Conservation (phyloP, 164 flowering plant species). For the Liquidambar formosana region DNA sequence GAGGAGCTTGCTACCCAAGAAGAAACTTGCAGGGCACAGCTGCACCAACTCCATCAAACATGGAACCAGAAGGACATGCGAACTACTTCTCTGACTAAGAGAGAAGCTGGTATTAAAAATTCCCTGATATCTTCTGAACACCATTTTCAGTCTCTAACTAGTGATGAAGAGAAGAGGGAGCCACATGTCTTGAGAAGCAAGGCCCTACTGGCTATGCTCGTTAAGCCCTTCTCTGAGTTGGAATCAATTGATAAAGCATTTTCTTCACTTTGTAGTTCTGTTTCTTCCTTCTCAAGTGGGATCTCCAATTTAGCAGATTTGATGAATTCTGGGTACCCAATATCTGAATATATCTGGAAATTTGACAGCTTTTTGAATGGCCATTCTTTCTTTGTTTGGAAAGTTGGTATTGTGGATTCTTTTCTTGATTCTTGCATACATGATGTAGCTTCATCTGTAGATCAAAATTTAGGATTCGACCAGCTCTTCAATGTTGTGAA, state of each 20-base stretch:
- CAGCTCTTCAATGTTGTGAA: slow-evolving; percentile 64
- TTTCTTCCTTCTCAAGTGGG: slow-evolving; percentile 26
- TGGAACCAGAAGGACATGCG: slow-evolving; percentile 86
- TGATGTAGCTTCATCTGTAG: slow-evolving; percentile 64
- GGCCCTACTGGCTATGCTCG: slow-evolving; percentile 53
- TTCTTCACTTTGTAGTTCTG: slow-evolving; percentile 37
- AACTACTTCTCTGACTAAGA: slow-evolving; percentile 59
- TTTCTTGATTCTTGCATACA: slow-evolving; percentile 85
- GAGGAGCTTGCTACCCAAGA: slow-evolving; percentile 97
- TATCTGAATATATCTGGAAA: slow-evolving; percentile 74
- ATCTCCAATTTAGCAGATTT: slow-evolving; percentile 39
- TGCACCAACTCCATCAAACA: slow-evolving; percentile 78
- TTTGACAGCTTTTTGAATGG: slow-evolving; percentile 44
- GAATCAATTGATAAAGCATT: slow-evolving; percentile 62
- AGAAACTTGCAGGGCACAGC: slow-evolving; percentile 89
- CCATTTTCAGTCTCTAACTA: slow-evolving; percentile 53
- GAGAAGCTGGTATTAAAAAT: slow-evolving; percentile 60
- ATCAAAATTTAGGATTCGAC: slow-evolving; percentile 83
- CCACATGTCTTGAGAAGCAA: slow-evolving; percentile 51
- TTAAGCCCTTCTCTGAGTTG: slow-evolving; percentile 70
- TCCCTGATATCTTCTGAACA: slow-evolving; percentile 55
- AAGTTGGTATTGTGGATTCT: slow-evolving; percentile 70
- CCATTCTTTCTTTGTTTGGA: slow-evolving; percentile 82
- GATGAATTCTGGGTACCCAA: slow-evolving; percentile 58
- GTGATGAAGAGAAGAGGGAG: slow-evolving; percentile 43